Base-by-base conservation (phyloP, 768 basidiomycete species). In the Cystobasidium ongulense region DNA sequence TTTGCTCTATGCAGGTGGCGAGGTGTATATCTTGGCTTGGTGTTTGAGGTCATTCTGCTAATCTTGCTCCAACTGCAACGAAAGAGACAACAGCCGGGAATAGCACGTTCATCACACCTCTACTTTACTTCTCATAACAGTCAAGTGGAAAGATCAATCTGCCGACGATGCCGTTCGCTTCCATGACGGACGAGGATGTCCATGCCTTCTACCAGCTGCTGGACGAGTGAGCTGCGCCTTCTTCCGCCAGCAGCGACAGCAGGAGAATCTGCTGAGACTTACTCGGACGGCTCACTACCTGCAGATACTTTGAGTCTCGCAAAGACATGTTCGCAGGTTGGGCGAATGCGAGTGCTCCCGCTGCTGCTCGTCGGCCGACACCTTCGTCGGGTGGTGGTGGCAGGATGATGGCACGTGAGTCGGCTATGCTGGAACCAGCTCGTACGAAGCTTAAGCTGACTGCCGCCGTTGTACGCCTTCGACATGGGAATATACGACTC, bases 241-340 rank as follows among this genome's bases (percentile, higher is more conserved):
- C 23, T 31, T 23, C 11, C 53, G 53, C 23, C n/a, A n/a, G n/a
- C n/a, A n/a, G n/a, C n/a, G n/a, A n/a, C n/a, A n/a, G n/a, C n/a
- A n/a, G n/a, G n/a, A n/a, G n/a, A n/a, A n/a, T n/a, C n/a, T n/a
- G n/a, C n/a, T n/a, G n/a, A n/a, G n/a, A n/a, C n/a, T n/a, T n/a
- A n/a, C n/a, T n/a, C n/a, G n/a, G n/a, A n/a, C n/a, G n/a, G n/a
- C n/a, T n/a, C n/a, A 15, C 46, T 15, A 15, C 15, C 21, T 27
- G 25, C 63, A 67, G 65, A 15, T 67, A 67, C 65, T 67, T 67
- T 52, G 65, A 67, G 27, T 67, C 65, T 25, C 65, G 65, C 43
- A 43, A 67, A 27, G 65, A 67, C 10, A 41, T 67, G 41, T 67
- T 67, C 43, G 65, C 65, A 10, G 52, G 65, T 11, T 67, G 65